phyloP scores from a whole-genome alignment of 495 filamentous ascomycete genomes.

The Talaromyces wortmannii region DNA sequence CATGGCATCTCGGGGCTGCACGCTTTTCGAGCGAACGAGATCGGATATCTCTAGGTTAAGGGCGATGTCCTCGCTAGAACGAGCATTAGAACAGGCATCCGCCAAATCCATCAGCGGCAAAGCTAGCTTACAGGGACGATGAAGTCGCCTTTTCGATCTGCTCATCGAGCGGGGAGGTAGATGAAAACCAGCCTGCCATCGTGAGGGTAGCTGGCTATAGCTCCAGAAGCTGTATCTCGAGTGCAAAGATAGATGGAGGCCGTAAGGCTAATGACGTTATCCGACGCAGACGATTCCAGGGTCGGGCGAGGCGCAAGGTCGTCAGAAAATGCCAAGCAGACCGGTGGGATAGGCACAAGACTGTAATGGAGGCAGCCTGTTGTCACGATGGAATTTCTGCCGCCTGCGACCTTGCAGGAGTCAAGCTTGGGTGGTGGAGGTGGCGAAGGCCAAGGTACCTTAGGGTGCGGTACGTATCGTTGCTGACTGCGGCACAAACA shows the following conservation, averaged over 20 bases:
- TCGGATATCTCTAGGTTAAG: conserved; percentile 97
- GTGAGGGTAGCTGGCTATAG: conserved; percentile 21
- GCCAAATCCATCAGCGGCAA: background rate
- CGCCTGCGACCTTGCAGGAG: too few species aligned
- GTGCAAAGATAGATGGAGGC: background rate
- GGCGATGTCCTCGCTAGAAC: conserved; percentile 83
- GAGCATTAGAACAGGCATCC: background rate
- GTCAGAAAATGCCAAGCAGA: background rate
- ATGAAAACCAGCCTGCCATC: conserved; percentile 92
- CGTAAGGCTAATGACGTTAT: conserved; percentile 19
- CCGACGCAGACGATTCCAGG: conserved; percentile 1
- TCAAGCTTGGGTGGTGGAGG: too few species aligned
- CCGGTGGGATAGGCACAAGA: too few species aligned
- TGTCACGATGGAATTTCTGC: too few species aligned
- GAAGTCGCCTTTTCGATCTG: conserved; percentile 93
- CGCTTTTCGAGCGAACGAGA: conserved; percentile 90
- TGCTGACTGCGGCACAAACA: too few species aligned
- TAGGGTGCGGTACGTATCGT: too few species aligned
- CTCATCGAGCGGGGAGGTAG: conserved; percentile 83
- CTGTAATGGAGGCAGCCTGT: too few species aligned
- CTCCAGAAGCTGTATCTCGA: background rate
- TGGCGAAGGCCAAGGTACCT: too few species aligned
- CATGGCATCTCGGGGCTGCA: conserved; percentile 96
- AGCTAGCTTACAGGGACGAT: conserved; percentile 67
- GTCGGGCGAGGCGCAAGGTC: conserved; percentile 3